Evolutionary conservation across 495 filamentous ascomycete genomes (phyloP).

Genomic region (Tuber magnatum): DNA sequence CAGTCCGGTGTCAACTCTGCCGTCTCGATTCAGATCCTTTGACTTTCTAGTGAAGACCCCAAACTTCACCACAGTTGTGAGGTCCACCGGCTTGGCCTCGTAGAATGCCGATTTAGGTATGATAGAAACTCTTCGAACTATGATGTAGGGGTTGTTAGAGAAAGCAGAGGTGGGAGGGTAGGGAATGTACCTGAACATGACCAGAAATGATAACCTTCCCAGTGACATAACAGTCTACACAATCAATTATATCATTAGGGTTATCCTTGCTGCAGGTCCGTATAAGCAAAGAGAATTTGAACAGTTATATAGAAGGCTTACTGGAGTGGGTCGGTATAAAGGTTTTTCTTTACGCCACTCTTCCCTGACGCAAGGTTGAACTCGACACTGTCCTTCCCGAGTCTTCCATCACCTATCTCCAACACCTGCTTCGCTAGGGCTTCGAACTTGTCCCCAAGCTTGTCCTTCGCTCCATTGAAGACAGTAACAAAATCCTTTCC

Average conservation of each 20-base stretch:
- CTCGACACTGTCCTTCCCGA: slow-evolving; percentile 9
- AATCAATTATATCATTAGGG: slow-evolving; percentile 9
- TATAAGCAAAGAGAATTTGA: neutral
- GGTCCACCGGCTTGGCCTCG: slow-evolving; percentile 6
- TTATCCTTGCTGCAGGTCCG: neutral
- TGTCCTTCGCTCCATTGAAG: slow-evolving; percentile 1
- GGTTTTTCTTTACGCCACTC: slow-evolving; percentile 4
- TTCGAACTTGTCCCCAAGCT: slow-evolving; percentile 2
- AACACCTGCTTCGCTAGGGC: neutral
- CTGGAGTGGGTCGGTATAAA: slow-evolving; percentile 9
- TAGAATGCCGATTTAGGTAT: slow-evolving; percentile 12
- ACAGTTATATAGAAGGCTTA: neutral
- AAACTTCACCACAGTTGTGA: slow-evolving; percentile 16
- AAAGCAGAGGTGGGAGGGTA: neutral
- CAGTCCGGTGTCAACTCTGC: neutral
- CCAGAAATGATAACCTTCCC: slow-evolving; percentile 15
- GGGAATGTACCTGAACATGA: slow-evolving; percentile 7
- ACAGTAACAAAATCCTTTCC: neutral
- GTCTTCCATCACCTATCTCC: neutral
- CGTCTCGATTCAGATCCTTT: neutral
- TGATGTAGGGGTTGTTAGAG: neutral
- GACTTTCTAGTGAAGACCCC: slow-evolving; percentile 5
- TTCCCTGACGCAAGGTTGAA: slow-evolving; percentile 13
- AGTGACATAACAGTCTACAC: slow-evolving; percentile 14
- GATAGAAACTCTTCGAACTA: slow-evolving; percentile 15